These are phyloP conservation scores for Mortierella sp. DNA, from an alignment of 371 early-diverging fungal species.

Conservation along the genomic window DNA sequence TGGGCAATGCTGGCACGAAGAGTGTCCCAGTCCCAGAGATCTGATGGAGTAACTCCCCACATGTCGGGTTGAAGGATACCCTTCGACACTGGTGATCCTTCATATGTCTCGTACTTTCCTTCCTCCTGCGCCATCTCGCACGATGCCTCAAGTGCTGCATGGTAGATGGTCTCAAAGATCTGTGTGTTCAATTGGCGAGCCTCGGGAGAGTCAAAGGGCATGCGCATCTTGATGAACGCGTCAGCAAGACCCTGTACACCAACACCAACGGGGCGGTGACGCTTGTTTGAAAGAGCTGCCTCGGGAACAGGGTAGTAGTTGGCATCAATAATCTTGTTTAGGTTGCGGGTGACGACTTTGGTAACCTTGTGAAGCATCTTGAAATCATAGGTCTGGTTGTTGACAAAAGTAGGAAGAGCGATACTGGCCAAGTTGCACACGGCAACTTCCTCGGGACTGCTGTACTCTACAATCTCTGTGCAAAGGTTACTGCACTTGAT, in stretches of 20 bases:
- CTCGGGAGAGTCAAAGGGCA: slow-evolving; percentile 96
- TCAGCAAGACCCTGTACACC: slow-evolving; percentile 99
- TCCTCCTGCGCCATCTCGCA: slow-evolving; percentile 89
- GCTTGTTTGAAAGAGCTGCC: slow-evolving; percentile 91
- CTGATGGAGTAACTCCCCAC: slow-evolving; percentile 88
- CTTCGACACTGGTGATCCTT: slow-evolving; percentile 94
- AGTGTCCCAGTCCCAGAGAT: slow-evolving; percentile 93
- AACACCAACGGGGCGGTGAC: slow-evolving; percentile 98
- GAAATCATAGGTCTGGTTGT: slow-evolving; percentile 80
- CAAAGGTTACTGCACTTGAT: slow-evolving; percentile 92
- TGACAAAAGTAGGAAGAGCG: slow-evolving; percentile 96
- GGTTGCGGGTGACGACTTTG: slow-evolving; percentile 91
- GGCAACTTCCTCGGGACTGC: slow-evolving; percentile 97
- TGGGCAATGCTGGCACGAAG: slow-evolving; percentile 87
- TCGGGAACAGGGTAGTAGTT: slow-evolving; percentile 99
- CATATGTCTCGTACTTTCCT: slow-evolving; percentile 94
- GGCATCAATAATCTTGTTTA: slow-evolving; percentile 98
- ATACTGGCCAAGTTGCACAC: slow-evolving; percentile 99
- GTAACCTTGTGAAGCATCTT: slow-evolving; percentile 81
- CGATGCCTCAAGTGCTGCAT: slow-evolving; percentile 96
- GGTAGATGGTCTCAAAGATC: slow-evolving; percentile 99
- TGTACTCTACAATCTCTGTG: slow-evolving; percentile 98
- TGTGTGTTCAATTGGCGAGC: slow-evolving; percentile 91
- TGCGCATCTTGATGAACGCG: slow-evolving; percentile 95
- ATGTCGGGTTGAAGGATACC: slow-evolving; percentile 98